phyloP scores from a whole-genome alignment of 1,139 yeast genomes.

The Pichiaceae sp. region DNA sequence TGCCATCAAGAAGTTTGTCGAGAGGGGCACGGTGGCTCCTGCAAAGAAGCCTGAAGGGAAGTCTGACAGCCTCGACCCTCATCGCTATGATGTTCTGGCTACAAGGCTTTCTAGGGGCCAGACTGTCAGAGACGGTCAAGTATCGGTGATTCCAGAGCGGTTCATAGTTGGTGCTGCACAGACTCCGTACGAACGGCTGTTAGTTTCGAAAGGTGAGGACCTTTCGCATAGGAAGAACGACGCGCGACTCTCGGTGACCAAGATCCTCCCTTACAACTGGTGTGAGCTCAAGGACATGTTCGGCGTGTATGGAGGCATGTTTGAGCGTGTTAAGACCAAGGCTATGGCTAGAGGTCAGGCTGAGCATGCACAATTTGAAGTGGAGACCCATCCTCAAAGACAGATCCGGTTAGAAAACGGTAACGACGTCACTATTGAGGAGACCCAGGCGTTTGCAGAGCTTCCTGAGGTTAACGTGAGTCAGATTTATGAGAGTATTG shows the following conservation, averaged over 20 bases:
- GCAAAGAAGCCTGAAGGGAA: background rate
- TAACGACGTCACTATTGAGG: constrained; percentile 13
- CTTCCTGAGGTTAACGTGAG: background rate
- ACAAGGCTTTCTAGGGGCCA: background rate
- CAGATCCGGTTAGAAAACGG: constrained; percentile 2
- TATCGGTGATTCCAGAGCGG: constrained; percentile 3
- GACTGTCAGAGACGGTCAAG: background rate
- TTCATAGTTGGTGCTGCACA: background rate
- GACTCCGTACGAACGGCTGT: constrained; percentile 8
- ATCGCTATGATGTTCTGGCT: constrained; percentile 3
- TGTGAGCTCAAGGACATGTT: constrained; percentile 21
- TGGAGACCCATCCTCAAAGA: constrained; percentile 26
- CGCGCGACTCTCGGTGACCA: constrained; percentile 19
- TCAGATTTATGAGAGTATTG: background rate
- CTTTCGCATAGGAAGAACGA: constrained; percentile 2
- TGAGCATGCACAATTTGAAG: constrained; percentile 37
- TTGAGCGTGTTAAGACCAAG: constrained; percentile 19
- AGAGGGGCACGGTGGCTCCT: background rate
- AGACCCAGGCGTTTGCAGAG: constrained; percentile 11
- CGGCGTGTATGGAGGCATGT: constrained; percentile 13
- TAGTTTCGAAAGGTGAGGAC: constrained; percentile 1
- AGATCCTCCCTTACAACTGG: constrained; percentile 18
- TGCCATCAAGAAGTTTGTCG: constrained; percentile 3
- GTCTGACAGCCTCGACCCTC: background rate
- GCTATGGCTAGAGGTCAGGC: constrained; percentile 33